A percentile compares a stretch with the other conserved stretches of the same genome.
Evolutionary conservation across 768 basidiomycete genomes (phyloP).

Genomic region (Lyophyllum decastes): DNA sequence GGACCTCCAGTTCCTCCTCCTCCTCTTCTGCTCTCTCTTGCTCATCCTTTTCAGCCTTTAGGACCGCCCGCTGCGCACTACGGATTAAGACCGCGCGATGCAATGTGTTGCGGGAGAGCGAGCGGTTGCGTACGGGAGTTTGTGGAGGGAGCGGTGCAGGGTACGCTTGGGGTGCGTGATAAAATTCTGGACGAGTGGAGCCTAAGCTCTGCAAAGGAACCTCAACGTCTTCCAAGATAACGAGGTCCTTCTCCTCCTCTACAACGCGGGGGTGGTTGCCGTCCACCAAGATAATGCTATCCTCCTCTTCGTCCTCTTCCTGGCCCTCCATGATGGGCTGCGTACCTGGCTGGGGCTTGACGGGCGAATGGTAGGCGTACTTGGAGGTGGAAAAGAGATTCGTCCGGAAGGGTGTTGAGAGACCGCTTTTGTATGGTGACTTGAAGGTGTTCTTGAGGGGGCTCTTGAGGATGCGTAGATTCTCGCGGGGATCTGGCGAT

Average conservation of each 20-base stretch:
- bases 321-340: conserved; percentile 1
- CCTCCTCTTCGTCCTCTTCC: conserved; percentile 37
- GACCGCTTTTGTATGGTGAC: conserved; percentile 25
- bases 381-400: conserved; percentile 6
- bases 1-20: conserved; percentile 52
- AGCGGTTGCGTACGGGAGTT: conserved; percentile 37
- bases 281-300: conserved; percentile 62
- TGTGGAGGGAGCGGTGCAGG: conserved; percentile 25
- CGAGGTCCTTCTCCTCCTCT: conserved; percentile 68
- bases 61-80: conserved; percentile 62
- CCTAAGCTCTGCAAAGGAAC: conserved; percentile 16
- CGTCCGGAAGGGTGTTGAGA: conserved; percentile 7
- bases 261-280: conserved; percentile 68
- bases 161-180: conserved; percentile 17
- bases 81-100: conserved; percentile 73
- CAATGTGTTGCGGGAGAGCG: conserved; percentile 48
- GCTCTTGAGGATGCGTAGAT: conserved; percentile 62
- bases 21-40: conserved; percentile 52
- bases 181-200: conserved; percentile 14
- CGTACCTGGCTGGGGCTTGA: conserved; percentile 3
- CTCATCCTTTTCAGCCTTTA: conserved; percentile 50
- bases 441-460: conserved; percentile 46
- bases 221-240: conserved; percentile 72
- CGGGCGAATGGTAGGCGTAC: conserved; percentile 4
- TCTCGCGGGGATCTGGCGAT: conserved; percentile 58